Conservation (phyloP, 1,284 basidiomycete genomes). For the Leccinum pseudoinsigne region DNA sequence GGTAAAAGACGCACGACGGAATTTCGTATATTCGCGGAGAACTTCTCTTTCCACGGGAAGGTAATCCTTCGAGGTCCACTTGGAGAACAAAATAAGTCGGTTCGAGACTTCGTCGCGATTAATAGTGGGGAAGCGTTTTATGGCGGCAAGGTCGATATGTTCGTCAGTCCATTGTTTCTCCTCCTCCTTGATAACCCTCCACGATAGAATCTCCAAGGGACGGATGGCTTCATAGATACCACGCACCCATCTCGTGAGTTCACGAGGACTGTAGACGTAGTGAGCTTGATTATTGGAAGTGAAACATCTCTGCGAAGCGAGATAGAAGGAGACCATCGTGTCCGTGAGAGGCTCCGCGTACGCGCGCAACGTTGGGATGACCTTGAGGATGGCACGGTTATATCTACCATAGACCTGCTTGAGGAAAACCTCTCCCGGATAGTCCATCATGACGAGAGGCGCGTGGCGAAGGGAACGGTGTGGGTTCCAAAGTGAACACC, state of each 20-base stretch:
- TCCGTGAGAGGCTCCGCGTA: constrained; percentile 95
- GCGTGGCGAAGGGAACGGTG: constrained; percentile 98
- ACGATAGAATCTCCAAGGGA: constrained; percentile 90
- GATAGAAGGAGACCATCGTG: constrained; percentile 97
- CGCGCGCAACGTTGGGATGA: constrained; percentile 90
- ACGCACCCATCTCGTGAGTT: constrained; percentile 96
- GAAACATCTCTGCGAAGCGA: constrained; percentile 92
- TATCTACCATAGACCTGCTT: constrained; percentile 99
- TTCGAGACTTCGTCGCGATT: constrained; percentile 79
- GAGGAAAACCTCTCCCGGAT: constrained; percentile 95
- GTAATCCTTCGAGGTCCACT: constrained; percentile 99
- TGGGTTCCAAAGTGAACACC: too few species aligned
- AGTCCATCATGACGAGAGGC: constrained; percentile 99
- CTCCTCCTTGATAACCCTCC: constrained; percentile 72
- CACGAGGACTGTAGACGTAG: constrained; percentile 99
- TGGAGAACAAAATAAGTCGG: constrained; percentile 95
- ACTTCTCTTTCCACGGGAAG: constrained; percentile 92
- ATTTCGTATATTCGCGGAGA: constrained; percentile 95
- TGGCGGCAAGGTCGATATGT: constrained; percentile 82
- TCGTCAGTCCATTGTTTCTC: constrained; percentile 97
- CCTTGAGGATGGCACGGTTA: constrained; percentile 94
- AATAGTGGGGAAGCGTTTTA: constrained; percentile 92
- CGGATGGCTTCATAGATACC: constrained; percentile 97
- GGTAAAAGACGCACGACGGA: constrained; percentile 96
- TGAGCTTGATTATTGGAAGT: constrained; percentile 97